A percentile compares a stretch with the other conserved stretches of the same genome.
These are phyloP conservation scores for carrot (Daucus carota) DNA, from an alignment of 129 eudicot genomes.

Conservation along the genomic window DH1_v3.0 NC_030384.2:44412501-44413000, in stretches of 20 bases:
- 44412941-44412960: constrained; percentile 19
- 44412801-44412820: constrained; percentile 35
- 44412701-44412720: constrained; percentile 43
- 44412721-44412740: constrained; percentile 68
- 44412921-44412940: constrained; percentile 16
- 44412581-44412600: constrained; percentile 43
- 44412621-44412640: constrained; percentile 57
- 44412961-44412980: constrained; percentile 32
- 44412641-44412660: constrained; percentile 33
- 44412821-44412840: constrained; percentile 54
- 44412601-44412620: constrained; percentile 39
- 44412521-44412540: constrained; percentile 53
- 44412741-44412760: constrained; percentile 34
- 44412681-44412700: constrained; percentile 43
- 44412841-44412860: constrained; percentile 56
- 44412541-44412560: constrained; percentile 47
- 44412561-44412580: constrained; percentile 40
- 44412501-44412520: constrained; percentile 64
- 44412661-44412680: constrained; percentile 50
- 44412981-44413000: constrained; percentile 25
- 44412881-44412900: constrained; percentile 57
- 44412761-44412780: constrained; percentile 43
- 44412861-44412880: constrained; percentile 39
- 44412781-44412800: constrained; percentile 46
- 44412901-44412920: constrained; percentile 17